Conservation (phyloP, 345 rosid species). For the Euclidium syriacum region DNA sequence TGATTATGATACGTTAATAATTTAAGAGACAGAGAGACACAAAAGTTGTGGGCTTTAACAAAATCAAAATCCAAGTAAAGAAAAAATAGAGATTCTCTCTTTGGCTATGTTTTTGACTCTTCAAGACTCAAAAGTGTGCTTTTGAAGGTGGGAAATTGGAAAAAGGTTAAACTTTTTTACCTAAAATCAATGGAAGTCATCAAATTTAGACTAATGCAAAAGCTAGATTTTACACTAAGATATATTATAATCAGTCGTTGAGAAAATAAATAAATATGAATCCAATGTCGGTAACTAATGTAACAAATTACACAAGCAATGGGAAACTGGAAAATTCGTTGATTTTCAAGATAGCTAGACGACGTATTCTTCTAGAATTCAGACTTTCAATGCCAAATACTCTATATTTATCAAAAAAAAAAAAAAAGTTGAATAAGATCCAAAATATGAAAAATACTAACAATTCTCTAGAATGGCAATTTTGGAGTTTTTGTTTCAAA, state of each 20-base stretch:
- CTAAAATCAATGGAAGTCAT: not conserved
- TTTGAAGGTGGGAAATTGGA: not conserved
- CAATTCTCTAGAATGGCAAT: no score
- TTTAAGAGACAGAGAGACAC: not conserved
- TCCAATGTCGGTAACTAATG: no score
- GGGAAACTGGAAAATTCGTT: no score
- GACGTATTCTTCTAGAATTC: no score
- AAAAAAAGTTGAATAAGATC: no score
- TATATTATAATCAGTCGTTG: not conserved
- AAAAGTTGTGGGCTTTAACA: constrained; percentile 7
- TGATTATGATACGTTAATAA: constrained; percentile 11
- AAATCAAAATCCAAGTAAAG: constrained; percentile 4
- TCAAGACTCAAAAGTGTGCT: not conserved
- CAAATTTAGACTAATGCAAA: not conserved
- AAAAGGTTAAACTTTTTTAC: not conserved
- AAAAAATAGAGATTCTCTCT: not conserved
- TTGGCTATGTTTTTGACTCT: not conserved
- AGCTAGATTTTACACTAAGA: not conserved
- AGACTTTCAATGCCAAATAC: no score
- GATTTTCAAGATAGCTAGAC: no score
- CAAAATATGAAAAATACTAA: no score
- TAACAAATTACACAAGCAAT: no score
- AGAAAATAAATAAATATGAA: not conserved
- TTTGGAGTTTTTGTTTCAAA: no score
- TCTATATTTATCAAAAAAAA: no score